These are phyloP conservation scores for Colletotrichum truncatum DNA, from an alignment of 2,329 filamentous ascomycete species.

Conservation along the genomic window DNA sequence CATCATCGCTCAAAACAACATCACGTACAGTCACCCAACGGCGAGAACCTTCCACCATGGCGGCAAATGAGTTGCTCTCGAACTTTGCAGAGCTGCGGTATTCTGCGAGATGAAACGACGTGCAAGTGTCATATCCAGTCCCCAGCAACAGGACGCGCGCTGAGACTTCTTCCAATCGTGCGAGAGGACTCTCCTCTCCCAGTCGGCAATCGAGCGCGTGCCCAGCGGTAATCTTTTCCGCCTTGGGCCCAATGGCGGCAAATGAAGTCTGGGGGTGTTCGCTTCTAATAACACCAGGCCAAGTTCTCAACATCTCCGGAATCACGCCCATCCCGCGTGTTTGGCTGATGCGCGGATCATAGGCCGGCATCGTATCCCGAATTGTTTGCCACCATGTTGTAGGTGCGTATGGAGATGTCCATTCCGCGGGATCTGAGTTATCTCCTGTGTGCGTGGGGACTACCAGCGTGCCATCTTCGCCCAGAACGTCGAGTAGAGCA, in stretches of 20 bases:
- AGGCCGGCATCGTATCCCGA: constrained; percentile 27
- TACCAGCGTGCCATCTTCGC: constrained; percentile 26
- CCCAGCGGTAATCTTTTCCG: constrained; percentile 2
- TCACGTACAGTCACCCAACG: constrained; percentile 29
- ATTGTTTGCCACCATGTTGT: constrained; percentile 30
- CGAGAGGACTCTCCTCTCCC: constrained; percentile 4
- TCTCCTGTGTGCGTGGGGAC: constrained; percentile 31
- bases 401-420: constrained; percentile 30
- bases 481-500: constrained; percentile 15
- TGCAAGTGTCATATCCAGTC: constrained; percentile 27
- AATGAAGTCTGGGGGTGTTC: constrained; percentile 31
- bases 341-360: constrained; percentile 6
- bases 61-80: constrained; percentile 25
- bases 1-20: constrained; percentile 1
- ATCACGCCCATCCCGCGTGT: constrained; percentile 27
- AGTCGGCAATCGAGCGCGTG: constrained; percentile 12
- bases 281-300: constrained; percentile 30
- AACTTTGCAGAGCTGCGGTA: constrained; percentile 3
- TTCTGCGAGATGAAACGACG: constrained; percentile 29
- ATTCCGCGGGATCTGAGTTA: constrained; percentile 23
- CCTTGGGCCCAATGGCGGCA: not conserved
- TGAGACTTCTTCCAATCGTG: constrained; percentile 3
- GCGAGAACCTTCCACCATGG: constrained; percentile 8
- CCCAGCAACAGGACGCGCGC: constrained; percentile 27
- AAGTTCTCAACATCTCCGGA: constrained; percentile 27